A percentile compares a stretch with the other conserved stretches of the same genome.
phyloP scores from a whole-genome alignment of 208 protist genomes.

The Leishmania tarentolae region DNA sequence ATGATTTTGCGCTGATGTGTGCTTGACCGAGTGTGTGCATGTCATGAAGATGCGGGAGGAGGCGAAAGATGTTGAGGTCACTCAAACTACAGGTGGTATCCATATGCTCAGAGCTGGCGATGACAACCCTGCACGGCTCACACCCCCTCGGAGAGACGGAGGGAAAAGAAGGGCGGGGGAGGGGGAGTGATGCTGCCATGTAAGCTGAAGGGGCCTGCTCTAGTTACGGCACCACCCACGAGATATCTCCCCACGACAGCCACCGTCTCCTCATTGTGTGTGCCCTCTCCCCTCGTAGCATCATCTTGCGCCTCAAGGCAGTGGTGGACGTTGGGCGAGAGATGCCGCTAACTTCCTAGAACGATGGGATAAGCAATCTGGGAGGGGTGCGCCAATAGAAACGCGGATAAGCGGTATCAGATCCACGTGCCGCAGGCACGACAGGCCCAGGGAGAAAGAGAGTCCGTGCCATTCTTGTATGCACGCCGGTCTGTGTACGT shows the following conservation, averaged over 20 bases:
- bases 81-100: neutral
- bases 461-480: neutral
- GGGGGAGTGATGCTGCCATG: neutral
- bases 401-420: neutral
- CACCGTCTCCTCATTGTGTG: neutral
- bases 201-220: neutral
- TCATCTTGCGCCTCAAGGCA: neutral
- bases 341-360: neutral
- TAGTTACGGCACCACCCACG: neutral
- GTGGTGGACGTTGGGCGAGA: neutral
- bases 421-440: neutral
- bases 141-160: neutral
- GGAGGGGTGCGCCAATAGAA: neutral
- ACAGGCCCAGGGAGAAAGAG: neutral
- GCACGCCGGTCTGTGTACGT: neutral
- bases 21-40: neutral
- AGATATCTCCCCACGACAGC: neutral
- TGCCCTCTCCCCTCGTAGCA: neutral
- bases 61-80: neutral
- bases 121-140: neutral
- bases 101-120: neutral
- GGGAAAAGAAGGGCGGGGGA: neutral
- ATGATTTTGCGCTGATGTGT: neutral
- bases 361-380: neutral
- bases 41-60: neutral